Base-by-base conservation (phyloP, 768 basidiomycete species). In the Podaxis sp. region DNA sequence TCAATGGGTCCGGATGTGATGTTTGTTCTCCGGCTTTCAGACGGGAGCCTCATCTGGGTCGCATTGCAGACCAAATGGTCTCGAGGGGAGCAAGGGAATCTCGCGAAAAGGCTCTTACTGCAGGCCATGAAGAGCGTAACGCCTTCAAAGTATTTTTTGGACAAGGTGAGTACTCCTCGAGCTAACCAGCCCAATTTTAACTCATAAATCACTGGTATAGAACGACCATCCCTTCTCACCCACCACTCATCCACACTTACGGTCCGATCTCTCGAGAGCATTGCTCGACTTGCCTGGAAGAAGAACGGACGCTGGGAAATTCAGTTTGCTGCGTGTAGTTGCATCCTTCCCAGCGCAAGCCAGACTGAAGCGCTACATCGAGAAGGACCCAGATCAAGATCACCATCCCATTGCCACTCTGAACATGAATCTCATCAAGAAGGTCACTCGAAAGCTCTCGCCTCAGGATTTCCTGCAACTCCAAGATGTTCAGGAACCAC, bases 1-100 rank as follows among this genome's bases (percentile, higher is more conserved):
- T 68, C 69, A 0, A 79, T 81, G 79, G 79, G 80, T 1, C 81
- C 80, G 0, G 80, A 81, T 64, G 65, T 79, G 3, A 51, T 82
- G 9, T 80, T 82, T 38, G 71, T 78, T 1, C 59, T 82, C 22
- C 69, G 66, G 33, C 70, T 82, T 1, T 67, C 69, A 2, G 76
- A 79, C 33, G 73, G 69, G 8, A 69, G 73, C 0, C 62, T 70
- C 0, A 71, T 81, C 24, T 82, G 80, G 80, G 80, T 81, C 6
- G 76, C 75, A 1, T 62, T 82, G 24, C 80, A 81, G 60, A 77
- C 76, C 3, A 80, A 81, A 53, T 77, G 71, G 57, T 77, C 75
- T 1, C 28, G 65, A 13, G 76, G 76, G 11, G 75, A 69, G 60
- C 75, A 74, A 11, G 72, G 74, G 1, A 63, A 64, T 1, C 68